Evolutionary conservation across 805 yeast genomes (phyloP).

Genomic region (Priceomyces fermenticarens): DNA sequence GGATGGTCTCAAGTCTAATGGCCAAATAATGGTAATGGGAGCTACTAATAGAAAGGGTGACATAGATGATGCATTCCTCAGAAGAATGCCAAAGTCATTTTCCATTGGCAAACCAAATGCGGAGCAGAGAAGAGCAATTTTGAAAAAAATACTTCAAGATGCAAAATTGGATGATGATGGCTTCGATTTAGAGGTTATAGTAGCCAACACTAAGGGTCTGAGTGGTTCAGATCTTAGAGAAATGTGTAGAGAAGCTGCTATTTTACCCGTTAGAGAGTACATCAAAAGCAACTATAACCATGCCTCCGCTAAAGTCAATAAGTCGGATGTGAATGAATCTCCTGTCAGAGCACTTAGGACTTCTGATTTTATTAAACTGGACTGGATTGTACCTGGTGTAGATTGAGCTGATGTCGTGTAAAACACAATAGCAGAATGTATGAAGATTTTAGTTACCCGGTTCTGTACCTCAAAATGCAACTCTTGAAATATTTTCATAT

Average conservation of each 20-base stretch:
- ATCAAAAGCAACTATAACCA: slow-evolving; percentile 61
- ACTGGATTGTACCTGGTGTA: background rate
- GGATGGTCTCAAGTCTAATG: slow-evolving; percentile 85
- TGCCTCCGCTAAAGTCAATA: slow-evolving; percentile 31
- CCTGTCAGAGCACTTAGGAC: slow-evolving; percentile 62
- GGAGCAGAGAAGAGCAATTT: slow-evolving; percentile 66
- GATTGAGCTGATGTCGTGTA: background rate
- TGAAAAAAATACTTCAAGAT: slow-evolving; percentile 64
- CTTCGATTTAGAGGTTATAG: slow-evolving; percentile 62
- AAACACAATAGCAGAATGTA: background rate
- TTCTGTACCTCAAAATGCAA: background rate
- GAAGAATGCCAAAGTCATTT: slow-evolving; percentile 91
- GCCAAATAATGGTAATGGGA: slow-evolving; percentile 83
- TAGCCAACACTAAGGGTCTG: slow-evolving; percentile 55
- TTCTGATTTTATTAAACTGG: slow-evolving; percentile 51
- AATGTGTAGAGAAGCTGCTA: slow-evolving; percentile 88
- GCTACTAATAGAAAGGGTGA: slow-evolving; percentile 93
- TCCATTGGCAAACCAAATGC: slow-evolving; percentile 70
- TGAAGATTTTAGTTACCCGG: background rate
- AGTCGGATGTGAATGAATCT: slow-evolving; percentile 24
- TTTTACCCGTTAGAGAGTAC: slow-evolving; percentile 83
- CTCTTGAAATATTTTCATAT: background rate
- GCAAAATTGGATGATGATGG: slow-evolving; percentile 53
- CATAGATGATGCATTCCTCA: slow-evolving; percentile 86
- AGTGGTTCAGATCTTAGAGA: slow-evolving; percentile 94